Percentiles rank a stretch among this genome's conserved stretches.
These are phyloP conservation scores for Macrolepiota fuliginosa DNA, from an alignment of 768 basidiomycete species.

Conservation along the genomic window DNA sequence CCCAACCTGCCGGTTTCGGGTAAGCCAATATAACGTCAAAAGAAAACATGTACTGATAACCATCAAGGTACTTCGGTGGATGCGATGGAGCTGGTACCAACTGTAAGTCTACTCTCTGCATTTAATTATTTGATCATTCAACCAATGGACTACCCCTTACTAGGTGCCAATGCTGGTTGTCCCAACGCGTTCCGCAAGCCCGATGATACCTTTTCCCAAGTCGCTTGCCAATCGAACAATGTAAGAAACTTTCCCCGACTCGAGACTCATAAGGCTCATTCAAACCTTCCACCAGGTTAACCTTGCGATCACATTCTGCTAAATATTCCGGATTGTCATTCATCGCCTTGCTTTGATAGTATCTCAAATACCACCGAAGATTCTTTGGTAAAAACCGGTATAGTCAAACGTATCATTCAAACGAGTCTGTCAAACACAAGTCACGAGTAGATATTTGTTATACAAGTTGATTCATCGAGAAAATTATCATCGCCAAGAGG, in stretches of 20 bases:
- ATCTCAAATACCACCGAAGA: neutral
- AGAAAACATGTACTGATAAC: neutral
- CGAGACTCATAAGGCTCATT: neutral
- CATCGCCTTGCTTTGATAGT: neutral
- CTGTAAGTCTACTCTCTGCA: constrained; percentile 28
- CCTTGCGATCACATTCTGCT: constrained; percentile 34
- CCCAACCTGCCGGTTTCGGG: constrained; percentile 39
- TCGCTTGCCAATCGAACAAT: constrained; percentile 33
- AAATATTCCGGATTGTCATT: neutral
- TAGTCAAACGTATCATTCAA: neutral
- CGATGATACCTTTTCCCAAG: constrained; percentile 34
- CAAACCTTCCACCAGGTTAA: constrained; percentile 23
- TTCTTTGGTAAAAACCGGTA: neutral
- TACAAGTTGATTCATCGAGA: neutral
- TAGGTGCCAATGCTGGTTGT: constrained; percentile 35
- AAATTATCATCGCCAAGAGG: neutral
- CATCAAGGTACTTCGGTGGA: constrained; percentile 38
- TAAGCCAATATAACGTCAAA: constrained; percentile 15
- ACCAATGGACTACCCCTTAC: neutral
- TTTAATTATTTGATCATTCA: neutral
- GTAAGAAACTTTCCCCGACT: constrained; percentile 21
- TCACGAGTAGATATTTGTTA: neutral
- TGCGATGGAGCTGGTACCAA: constrained; percentile 41
- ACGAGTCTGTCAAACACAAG: neutral
- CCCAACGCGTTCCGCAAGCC: constrained; percentile 34